Base-by-base conservation (phyloP, 805 yeast genomes). In the Pichia kluyveri region DNA sequence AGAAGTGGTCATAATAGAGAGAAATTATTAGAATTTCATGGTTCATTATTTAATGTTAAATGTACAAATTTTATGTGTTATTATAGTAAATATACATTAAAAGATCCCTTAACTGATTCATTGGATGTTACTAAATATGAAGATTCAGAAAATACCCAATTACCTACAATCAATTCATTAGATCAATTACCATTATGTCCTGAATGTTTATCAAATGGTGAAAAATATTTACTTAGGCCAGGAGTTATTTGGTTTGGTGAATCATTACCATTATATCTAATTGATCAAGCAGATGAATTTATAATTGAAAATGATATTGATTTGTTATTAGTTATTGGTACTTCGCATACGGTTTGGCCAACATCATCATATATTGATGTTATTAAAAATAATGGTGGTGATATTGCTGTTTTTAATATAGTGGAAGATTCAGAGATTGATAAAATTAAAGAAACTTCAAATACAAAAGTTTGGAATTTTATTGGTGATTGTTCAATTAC, bases 161-260 rank as follows among this genome's bases (percentile, higher is more conserved):
- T 54, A 12, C 69, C 74, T n/a, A 60, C 67, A 15, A 64, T 87
- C 1, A 66, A 70, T 4, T 75, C 66, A 42, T 4, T 49, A 5
- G 59, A 63, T 1, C 79, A 78, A 2, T 69, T 87, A 11, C 96
- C 96, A 1, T 73, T 64, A 38, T 89, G 97, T 61, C 96, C 96
- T 0, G 67, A 66, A 11, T 89, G 97, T 60, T 8, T 15, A 8
- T 60, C 69, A n/a, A 5, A 8, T 37, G 23, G 23, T n/a, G 23
- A n/a, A 17, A 9, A 18, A n/a, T 83, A 82, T 0, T 60, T 84
- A 12, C 65, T 89, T 49, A 70, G 96, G 23, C 97, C 97, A 0
- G 96, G 93, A 0, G 95, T 89, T 4, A 90, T 88, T 7, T 89
- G 96, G 96, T 87, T 84, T 65, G 96, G 96, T n/a, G 97, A 89